Base-by-base conservation (phyloP, 2,329 filamentous ascomycete species). In the Aspergillus sp. region DNA sequence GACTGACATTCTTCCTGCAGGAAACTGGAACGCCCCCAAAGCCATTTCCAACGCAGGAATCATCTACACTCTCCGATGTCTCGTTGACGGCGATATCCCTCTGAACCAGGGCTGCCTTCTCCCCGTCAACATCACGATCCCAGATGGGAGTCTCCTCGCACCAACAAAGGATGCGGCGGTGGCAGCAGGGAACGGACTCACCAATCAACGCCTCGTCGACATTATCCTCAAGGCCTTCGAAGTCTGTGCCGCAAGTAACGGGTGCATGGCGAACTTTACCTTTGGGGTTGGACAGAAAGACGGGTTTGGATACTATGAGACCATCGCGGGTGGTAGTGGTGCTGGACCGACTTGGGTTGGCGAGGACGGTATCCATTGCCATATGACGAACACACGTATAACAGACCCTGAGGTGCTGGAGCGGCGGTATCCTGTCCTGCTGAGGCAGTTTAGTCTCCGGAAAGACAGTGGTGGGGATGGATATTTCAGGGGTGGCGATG, bases 351-450 rank as follows among this genome's bases (percentile, higher is more conserved):
- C 82, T 19, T 95, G 90, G 90, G 82, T 88, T 58, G 90, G 90
- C 25, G 88, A 90, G 23, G 86, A 81, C 57, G 90, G 90, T 19
- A 89, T 93, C 33, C 90, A 95, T 70, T 89, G 86, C 4, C 90
- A 93, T 76, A 93, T 93, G 89, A 95, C 90, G 11, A 96, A 95
- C 73, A 95, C 90, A 1, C 84, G 90, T 4, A 95, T 93, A 69
- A 93, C 90, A 0, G 90, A 96, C 70, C 83, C 88, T 0, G 90
- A 96, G 70, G 86, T 93, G 11, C 90, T 95, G 61, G 90, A 95
- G 76, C 83, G 90, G 43, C 80, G 90, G 2, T 93, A 93, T 67
- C 90, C 90, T 0, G 89, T 92, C 2, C 77, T 95, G 6, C 76
- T 95, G 44, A 81, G 88, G 3, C 84, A 90, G 66, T 95, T 95